Evolutionary conservation across 2,329 filamentous ascomycete genomes (phyloP), one percentile per base, ranked within the genome.

Genomic region (Aspergillus neotritici): DNA sequence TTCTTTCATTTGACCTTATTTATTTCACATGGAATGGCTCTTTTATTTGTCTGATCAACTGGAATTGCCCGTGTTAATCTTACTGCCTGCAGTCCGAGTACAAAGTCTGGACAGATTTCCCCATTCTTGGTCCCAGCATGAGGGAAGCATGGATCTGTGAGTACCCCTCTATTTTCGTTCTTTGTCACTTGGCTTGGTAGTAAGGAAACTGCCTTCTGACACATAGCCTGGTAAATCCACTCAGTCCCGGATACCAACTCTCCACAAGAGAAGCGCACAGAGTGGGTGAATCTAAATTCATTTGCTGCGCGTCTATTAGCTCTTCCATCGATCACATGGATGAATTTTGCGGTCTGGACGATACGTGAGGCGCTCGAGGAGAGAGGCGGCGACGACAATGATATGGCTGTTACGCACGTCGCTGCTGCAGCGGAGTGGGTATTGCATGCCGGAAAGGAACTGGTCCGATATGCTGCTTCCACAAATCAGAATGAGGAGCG

Each of bases 291-390:
- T 17, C 37, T 50, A 5, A 44, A 48, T 13, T 41, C 48, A 12
- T 50, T 50, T 16, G 37, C 43, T 13, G 46, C 43, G n/a, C 48
- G 48, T 17, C 37, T 51, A n/a, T 17, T 49, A 9, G 12, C 30
- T 11, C 30, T 39, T 11, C 28, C 16, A 28, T 25, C 28, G 2
- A 13, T 28, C 4, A 31, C 40, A 2, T 44, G 46, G 43, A 15
- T 6, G 3, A 37, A 35, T 5, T 40, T 51, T 37, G 40, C 38
- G 10, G 31, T 51, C 17, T 51, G 48, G 48, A 31, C 32, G 35
- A 36, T 51, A 7, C 40, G 46, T 11, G 28, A 37, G 15, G 42
- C 40, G 2, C 38, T 51, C 4, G 48, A 51, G 34, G 33, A 41
- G 17, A 34, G 43, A 4, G 33, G 41, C 16, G 5, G 31, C 8